phyloP scores from a whole-genome alignment of 805 yeast genomes.

The Candida parachauliodes region DNA sequence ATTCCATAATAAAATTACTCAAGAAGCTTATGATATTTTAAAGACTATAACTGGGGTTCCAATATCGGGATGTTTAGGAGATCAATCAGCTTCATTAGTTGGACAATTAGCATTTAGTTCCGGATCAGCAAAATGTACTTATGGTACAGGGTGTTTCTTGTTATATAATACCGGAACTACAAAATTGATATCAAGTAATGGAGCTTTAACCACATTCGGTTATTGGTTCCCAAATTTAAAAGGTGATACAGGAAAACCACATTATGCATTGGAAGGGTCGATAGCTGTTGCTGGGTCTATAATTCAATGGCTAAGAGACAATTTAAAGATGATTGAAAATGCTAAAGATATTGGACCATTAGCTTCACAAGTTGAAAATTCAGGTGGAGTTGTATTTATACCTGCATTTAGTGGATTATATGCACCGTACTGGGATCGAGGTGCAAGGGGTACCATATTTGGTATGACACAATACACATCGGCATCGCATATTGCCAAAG shows the following conservation, averaged over 20 bases:
- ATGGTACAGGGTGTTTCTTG: constrained; percentile 93
- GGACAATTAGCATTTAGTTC: constrained; percentile 84
- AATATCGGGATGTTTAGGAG: constrained; percentile 88
- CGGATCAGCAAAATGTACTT: constrained; percentile 92
- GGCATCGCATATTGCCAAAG: constrained; percentile 89
- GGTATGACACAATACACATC: constrained; percentile 92
- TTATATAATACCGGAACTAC: constrained; percentile 80
- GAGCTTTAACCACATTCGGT: constrained; percentile 85
- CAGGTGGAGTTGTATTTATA: constrained; percentile 91
- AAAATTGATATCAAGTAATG: constrained; percentile 70
- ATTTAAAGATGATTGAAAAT: constrained; percentile 73
- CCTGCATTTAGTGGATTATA: constrained; percentile 93
- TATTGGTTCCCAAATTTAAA: constrained; percentile 76
- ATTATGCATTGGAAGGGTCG: constrained; percentile 90
- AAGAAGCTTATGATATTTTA: constrained; percentile 49
- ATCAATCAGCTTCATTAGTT: constrained; percentile 88
- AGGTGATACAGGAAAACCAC: constrained; percentile 54
- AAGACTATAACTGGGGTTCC: constrained; percentile 59
- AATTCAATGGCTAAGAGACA: constrained; percentile 92
- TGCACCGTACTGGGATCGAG: constrained; percentile 95
- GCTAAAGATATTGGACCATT: constrained; percentile 89
- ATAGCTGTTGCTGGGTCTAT: constrained; percentile 95
- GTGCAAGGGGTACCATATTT: constrained; percentile 87
- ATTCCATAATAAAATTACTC: constrained; percentile 48
- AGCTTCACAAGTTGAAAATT: constrained; percentile 73